Conservation (phyloP, 1,284 basidiomycete genomes). For the Lignosus rhinocerotis region DNA sequence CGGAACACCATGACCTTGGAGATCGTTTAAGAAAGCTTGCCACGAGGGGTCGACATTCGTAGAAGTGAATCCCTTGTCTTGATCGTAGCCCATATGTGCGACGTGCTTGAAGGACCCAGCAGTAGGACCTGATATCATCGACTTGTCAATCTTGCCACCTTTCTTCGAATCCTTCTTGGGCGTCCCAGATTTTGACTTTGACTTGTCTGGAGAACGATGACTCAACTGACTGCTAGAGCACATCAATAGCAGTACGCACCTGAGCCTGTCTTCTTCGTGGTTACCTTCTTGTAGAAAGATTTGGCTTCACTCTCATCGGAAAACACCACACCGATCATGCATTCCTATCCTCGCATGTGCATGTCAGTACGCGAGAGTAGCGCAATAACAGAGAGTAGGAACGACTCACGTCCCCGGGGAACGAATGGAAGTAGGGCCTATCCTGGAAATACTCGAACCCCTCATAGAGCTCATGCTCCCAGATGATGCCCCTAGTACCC, state of each 20-base stretch:
- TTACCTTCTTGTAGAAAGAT: slow-evolving; percentile 89
- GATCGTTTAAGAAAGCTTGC: slow-evolving; percentile 74
- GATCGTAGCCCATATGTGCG: slow-evolving; percentile 94
- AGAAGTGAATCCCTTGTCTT: slow-evolving; percentile 84
- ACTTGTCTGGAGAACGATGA: slow-evolving; percentile 27
- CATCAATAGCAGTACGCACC: slow-evolving; percentile 38
- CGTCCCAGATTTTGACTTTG: slow-evolving; percentile 39
- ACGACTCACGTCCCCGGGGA: slow-evolving; percentile 83
- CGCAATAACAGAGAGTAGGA: not conserved
- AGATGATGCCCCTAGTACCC: slow-evolving; percentile 86
- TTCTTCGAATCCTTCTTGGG: slow-evolving; percentile 56
- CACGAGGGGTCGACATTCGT: slow-evolving; percentile 93
- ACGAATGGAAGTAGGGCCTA: slow-evolving; percentile 92
- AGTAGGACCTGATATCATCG: slow-evolving; percentile 85
- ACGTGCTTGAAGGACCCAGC: slow-evolving; percentile 85
- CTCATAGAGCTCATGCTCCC: slow-evolving; percentile 93
- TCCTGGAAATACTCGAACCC: slow-evolving; percentile 87
- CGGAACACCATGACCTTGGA: slow-evolving; percentile 74
- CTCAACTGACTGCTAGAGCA: not conserved
- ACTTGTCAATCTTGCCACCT: slow-evolving; percentile 83
- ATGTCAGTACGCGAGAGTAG: slow-evolving; percentile 1
- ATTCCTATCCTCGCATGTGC: slow-evolving; percentile 52
- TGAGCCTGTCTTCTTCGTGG: slow-evolving; percentile 64
- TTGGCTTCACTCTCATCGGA: slow-evolving; percentile 87
- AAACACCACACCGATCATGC: slow-evolving; percentile 91